Percentiles rank a stretch among this genome's conserved stretches.
Evolutionary conservation across 1,139 yeast genomes (phyloP).

Genomic region (Pneumocystis canis): DNA sequence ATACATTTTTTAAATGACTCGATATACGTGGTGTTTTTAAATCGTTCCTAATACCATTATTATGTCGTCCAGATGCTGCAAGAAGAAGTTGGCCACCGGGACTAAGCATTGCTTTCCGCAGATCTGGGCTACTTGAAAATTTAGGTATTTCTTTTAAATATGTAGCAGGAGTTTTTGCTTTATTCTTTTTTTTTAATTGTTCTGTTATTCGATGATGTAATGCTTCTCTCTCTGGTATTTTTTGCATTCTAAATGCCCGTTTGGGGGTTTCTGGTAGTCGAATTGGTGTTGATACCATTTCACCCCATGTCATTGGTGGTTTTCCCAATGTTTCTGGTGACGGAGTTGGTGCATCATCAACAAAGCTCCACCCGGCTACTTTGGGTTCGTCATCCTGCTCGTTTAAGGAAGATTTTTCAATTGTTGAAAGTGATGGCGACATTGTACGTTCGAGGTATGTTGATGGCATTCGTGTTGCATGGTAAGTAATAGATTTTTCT

Average conservation of each 20-base stretch:
- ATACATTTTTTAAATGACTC: not conserved
- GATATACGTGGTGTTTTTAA: not conserved
- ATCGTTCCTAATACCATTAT: not conserved
- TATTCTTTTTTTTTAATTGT: not conserved
- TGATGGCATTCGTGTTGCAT: slow-evolving; percentile 3
- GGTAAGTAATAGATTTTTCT: slow-evolving; percentile 2
- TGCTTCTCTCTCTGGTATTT: slow-evolving; percentile 1
- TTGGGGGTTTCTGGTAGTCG: slow-evolving; percentile 14
- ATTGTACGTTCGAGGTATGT: not conserved
- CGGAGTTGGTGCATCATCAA: slow-evolving; percentile 12
- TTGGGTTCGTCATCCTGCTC: slow-evolving; percentile 7
- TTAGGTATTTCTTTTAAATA: slow-evolving; percentile 3
- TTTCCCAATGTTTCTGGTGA: slow-evolving; percentile 11
- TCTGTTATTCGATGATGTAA: slow-evolving; percentile 10
- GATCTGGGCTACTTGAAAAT: slow-evolving; percentile 8
- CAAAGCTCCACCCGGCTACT: slow-evolving; percentile 15
- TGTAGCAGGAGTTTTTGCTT: slow-evolving; percentile 1
- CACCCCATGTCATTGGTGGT: slow-evolving; percentile 9
- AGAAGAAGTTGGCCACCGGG: slow-evolving; percentile 14
- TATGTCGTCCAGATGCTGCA: not conserved
- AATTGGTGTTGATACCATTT: slow-evolving; percentile 6
- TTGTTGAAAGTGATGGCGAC: not conserved
- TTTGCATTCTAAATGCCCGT: slow-evolving; percentile 7
- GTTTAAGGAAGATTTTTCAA: not conserved
- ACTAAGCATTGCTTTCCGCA: slow-evolving; percentile 8